phyloP scores from a whole-genome alignment of 2,329 filamentous ascomycete genomes.

The Pseudophaeomoniella oleicola region DNA sequence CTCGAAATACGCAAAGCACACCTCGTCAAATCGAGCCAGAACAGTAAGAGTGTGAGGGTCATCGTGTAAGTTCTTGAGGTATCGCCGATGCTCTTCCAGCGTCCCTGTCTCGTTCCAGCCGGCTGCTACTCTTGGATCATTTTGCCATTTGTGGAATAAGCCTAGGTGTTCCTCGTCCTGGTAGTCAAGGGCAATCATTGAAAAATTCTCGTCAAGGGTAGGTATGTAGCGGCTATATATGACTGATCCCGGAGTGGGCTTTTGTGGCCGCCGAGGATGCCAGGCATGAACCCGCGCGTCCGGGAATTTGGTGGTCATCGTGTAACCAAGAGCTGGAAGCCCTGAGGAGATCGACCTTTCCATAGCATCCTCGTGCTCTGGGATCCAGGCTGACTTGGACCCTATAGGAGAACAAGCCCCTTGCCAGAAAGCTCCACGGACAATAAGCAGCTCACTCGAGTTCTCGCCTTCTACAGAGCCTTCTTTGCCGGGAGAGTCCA shows the following conservation, averaged over 20 bases:
- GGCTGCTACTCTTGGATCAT: conserved; percentile 64
- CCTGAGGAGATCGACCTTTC: conserved; percentile 13
- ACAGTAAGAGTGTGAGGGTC: conserved; percentile 60
- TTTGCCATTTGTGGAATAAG: conserved; percentile 69
- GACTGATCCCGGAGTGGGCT: conserved; percentile 54
- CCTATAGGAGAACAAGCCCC: conserved; percentile 55
- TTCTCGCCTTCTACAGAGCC: background rate
- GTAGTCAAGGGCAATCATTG: conserved; percentile 60
- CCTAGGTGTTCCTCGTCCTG: conserved; percentile 47
- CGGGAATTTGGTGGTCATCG: conserved; percentile 35
- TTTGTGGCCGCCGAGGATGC: conserved; percentile 57
- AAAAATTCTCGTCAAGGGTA: conserved; percentile 61
- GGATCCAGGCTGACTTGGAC: conserved; percentile 46
- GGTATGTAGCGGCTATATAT: conserved; percentile 70
- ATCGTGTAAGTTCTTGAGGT: conserved; percentile 51
- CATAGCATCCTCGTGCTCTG: no score
- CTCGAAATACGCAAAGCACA: conserved; percentile 64
- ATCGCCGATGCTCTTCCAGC: conserved; percentile 57
- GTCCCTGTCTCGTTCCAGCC: conserved; percentile 72
- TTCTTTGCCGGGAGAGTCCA: background rate
- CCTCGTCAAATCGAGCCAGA: conserved; percentile 56
- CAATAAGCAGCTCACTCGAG: conserved; percentile 28
- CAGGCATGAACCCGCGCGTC: conserved; percentile 40
- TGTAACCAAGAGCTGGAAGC: conserved; percentile 17
- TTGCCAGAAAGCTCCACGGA: conserved; percentile 51